Evolutionary conservation across 495 filamentous ascomycete genomes (phyloP), one percentile per base, ranked within the genome.

Genomic region (Aspergillus olivimuriae): DNA sequence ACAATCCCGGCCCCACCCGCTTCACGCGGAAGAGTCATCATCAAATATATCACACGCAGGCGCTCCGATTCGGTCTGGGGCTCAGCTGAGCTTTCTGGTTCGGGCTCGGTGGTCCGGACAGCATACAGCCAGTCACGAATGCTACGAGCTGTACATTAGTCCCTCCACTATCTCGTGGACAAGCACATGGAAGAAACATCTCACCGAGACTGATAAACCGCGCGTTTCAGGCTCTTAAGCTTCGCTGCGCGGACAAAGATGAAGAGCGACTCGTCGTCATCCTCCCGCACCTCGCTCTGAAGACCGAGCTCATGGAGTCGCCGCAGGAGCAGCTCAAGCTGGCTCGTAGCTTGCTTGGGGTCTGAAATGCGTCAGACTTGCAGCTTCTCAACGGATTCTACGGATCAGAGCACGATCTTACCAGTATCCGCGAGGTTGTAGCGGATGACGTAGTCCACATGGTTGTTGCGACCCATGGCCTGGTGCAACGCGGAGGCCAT

Each of bases 91-190:
- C 81, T 80, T 20, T 65, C 58, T 4, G 54, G 47, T 43, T 86
- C 82, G 1, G 91, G 94, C 21, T 90, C 84, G 12, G 75, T 73
- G 47, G 82, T 73, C 32, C 89, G 83, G 28, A 96, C 84, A 23
- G 92, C 89, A 66, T 90, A 84, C 19, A 97, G 83, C 92, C 92
- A 98, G 69, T 98, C 94, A 55, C 89, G 88, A 35, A 96, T 82
- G 39, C 92, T 89, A 37, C 6, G 4, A n/a, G n/a, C n/a, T n/a
- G n/a, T n/a, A n/a, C n/a, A n/a, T n/a, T n/a, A n/a, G n/a, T n/a
- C n/a, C n/a, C n/a, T n/a, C n/a, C n/a, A n/a, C n/a, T n/a, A n/a
- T n/a, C n/a, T n/a, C n/a, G n/a, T n/a, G n/a, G n/a, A n/a, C n/a
- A n/a, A n/a, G n/a, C n/a, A n/a, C n/a, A n/a, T 28, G 9, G 15